These are phyloP conservation scores for Eragrostis nindensis DNA, from an alignment of 176 grass and related monocot genomes.

Conservation along the genomic window DNA sequence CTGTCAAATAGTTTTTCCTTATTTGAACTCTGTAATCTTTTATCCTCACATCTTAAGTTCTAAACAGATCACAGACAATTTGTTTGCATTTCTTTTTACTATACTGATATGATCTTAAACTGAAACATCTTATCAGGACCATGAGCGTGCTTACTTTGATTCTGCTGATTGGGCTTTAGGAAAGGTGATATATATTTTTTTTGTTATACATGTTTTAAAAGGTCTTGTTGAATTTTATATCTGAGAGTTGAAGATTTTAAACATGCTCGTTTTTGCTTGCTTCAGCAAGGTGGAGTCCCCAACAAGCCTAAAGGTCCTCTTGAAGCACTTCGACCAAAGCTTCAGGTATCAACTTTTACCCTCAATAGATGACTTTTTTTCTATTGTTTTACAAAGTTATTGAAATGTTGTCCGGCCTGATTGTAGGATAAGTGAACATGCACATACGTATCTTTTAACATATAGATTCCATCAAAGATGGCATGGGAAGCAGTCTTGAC, in stretches of 20 bases:
- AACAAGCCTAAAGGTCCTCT: slow-evolving; percentile 88
- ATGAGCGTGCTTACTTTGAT: slow-evolving; percentile 95
- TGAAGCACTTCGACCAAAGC: slow-evolving; percentile 91
- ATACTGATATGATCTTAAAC: slow-evolving; percentile 20
- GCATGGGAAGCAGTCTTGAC: not conserved
- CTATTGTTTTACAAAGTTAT: not conserved
- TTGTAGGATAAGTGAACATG: slow-evolving; percentile 6
- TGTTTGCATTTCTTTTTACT: slow-evolving; percentile 6
- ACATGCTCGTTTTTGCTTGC: not conserved
- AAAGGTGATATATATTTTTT: slow-evolving; percentile 55
- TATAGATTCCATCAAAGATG: not conserved
- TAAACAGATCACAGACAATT: not conserved
- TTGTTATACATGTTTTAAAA: not conserved
- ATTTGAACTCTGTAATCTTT: not conserved
- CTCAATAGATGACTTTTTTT: not conserved
- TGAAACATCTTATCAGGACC: slow-evolving; percentile 66
- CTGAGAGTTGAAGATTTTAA: not conserved
- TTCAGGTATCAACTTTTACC: slow-evolving; percentile 54
- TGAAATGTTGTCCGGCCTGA: not conserved
- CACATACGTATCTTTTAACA: slow-evolving; percentile 3
- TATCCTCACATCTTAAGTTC: slow-evolving; percentile 8
- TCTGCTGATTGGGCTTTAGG: slow-evolving; percentile 98
- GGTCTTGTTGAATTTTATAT: not conserved
- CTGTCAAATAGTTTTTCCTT: not conserved
- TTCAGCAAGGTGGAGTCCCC: slow-evolving; percentile 80